phyloP scores from a whole-genome alignment of 768 basidiomycete species.

The Podaxis sp. region DNA sequence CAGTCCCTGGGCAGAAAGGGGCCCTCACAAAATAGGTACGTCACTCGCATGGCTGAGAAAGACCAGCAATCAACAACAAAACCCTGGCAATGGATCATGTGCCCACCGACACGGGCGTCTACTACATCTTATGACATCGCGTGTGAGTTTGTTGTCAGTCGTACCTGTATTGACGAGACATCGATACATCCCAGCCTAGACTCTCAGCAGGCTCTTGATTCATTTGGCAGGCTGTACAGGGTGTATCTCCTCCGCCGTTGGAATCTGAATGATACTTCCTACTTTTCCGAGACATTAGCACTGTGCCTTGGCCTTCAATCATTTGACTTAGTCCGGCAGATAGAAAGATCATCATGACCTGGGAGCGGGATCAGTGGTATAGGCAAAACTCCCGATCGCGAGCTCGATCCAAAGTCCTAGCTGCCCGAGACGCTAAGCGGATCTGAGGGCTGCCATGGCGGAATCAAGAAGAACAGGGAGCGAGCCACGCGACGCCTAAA shows the following conservation, averaged over 20 bases:
- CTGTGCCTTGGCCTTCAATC: too few species aligned
- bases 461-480: background rate
- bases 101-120: background rate
- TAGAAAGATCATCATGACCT: too few species aligned
- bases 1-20: background rate
- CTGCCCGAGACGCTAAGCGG: background rate
- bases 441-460: background rate
- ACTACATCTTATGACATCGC: background rate
- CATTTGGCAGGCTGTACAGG: background rate
- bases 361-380: background rate
- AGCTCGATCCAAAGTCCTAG: background rate
- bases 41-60: conserved; percentile 6
- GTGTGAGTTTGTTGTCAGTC: background rate
- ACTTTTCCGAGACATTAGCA: too few species aligned
- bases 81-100: background rate
- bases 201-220: background rate
- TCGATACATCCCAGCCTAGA: background rate
- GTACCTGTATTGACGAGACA: background rate
- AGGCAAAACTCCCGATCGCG: background rate
- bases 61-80: background rate
- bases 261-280: too few species aligned
- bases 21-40: background rate
- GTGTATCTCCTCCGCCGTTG: too few species aligned
- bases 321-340: too few species aligned
- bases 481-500: background rate